A percentile compares a stretch with the other conserved stretches of the same genome.
Evolutionary conservation across 148 eudicot species (phyloP).

Genomic region (Vaccinium macrocarpon): DNA sequence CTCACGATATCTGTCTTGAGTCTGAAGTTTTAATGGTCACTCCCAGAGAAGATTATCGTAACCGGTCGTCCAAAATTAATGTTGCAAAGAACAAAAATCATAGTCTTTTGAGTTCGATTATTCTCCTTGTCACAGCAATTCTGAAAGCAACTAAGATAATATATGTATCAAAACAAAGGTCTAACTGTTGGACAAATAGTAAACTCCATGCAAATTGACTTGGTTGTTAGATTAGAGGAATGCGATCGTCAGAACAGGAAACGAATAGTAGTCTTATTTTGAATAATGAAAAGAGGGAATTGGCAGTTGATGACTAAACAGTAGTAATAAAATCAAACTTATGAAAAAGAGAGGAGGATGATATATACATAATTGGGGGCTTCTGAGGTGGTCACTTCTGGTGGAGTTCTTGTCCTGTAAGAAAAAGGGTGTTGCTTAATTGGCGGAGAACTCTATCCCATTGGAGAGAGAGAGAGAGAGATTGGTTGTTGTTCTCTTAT

Average conservation of each 20-base stretch:
- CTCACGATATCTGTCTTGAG: no score
- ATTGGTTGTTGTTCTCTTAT: not conserved
- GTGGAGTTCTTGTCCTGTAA: slow-evolving; percentile 31
- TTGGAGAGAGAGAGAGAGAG: not conserved
- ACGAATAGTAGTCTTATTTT: not conserved
- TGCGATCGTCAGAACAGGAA: not conserved
- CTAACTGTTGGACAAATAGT: not conserved
- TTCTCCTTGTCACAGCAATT: not conserved
- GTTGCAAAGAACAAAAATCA: no score
- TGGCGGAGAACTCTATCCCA: slow-evolving; percentile 19
- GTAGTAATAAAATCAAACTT: not conserved
- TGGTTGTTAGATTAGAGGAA: not conserved
- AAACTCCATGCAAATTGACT: not conserved
- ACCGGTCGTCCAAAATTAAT: no score
- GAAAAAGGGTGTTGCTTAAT: slow-evolving; percentile 30
- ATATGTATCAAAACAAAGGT: not conserved
- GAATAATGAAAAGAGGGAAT: not conserved
- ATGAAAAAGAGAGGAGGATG: not conserved
- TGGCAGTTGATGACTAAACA: not conserved
- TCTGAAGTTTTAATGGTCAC: no score
- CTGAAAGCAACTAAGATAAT: not conserved
- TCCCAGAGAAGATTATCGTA: no score
- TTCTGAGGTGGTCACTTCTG: slow-evolving; percentile 4
- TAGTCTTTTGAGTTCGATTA: not conserved
- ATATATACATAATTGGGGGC: not conserved